A percentile compares a stretch with the other conserved stretches of the same genome.
phyloP scores from a whole-genome alignment of 2,329 filamentous ascomycete species.

The Phialophora macrospora region DNA sequence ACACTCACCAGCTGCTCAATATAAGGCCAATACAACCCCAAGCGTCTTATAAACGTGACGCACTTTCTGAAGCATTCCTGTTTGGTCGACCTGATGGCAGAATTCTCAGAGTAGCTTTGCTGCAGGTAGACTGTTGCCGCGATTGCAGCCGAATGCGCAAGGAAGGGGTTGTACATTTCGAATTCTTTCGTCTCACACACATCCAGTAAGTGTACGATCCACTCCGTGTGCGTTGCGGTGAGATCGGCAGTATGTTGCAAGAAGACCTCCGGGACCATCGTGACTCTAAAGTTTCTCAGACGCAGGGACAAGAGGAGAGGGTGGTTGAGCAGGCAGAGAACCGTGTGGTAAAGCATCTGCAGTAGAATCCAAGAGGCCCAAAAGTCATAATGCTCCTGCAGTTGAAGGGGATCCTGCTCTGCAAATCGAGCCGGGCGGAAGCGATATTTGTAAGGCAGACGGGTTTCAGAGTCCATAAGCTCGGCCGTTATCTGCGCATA shows the following conservation, averaged over 20 bases:
- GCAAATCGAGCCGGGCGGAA: conserved; percentile 57
- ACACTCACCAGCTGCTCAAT: conserved; percentile 50
- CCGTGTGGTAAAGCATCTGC: conserved; percentile 60
- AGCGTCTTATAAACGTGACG: conserved; percentile 50
- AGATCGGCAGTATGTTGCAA: conserved; percentile 60
- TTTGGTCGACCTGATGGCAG: conserved; percentile 49
- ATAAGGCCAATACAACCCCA: conserved; percentile 54
- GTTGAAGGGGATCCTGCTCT: conserved; percentile 48
- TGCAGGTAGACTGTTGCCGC: conserved; percentile 61
- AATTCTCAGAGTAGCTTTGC: conserved; percentile 57
- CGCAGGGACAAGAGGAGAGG: conserved; percentile 59
- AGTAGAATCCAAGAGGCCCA: conserved; percentile 61
- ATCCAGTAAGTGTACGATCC: conserved; percentile 60
- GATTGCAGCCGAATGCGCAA: conserved; percentile 58
- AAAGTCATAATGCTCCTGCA: conserved; percentile 55
- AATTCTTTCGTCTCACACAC: conserved; percentile 54
- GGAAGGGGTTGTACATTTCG: conserved; percentile 53
- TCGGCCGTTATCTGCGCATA: conserved; percentile 58
- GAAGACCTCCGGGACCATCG: conserved; percentile 58
- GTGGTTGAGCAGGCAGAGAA: conserved; percentile 60
- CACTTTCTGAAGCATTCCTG: conserved; percentile 53
- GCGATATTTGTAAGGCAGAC: conserved; percentile 57
- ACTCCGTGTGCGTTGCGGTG: conserved; percentile 57
- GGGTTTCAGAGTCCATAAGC: conserved; percentile 60
- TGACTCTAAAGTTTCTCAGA: conserved; percentile 58